phyloP scores from a whole-genome alignment of 1,139 yeast genomes.

The Nakaseomyces sp. region DNA sequence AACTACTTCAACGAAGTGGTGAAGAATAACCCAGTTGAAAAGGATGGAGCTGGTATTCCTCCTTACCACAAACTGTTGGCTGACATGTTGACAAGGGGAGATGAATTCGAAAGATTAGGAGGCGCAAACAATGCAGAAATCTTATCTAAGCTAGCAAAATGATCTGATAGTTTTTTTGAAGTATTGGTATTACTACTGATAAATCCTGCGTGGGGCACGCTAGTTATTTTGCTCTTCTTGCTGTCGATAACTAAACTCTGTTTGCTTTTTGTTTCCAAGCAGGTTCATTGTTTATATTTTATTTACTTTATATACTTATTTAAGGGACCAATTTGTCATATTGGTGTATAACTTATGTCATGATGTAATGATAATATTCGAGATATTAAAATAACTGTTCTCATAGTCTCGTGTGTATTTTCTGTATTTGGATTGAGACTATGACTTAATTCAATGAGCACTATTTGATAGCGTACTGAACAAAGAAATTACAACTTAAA shows the following conservation, averaged over 20 bases:
- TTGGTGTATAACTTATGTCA: not conserved
- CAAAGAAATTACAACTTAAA: too few species aligned
- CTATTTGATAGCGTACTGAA: too few species aligned
- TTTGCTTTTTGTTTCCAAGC: not conserved
- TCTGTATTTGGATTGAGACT: too few species aligned
- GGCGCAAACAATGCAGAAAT: conserved; percentile 39
- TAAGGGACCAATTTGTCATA: not conserved
- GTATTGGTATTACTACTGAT: too few species aligned
- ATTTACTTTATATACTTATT: not conserved
- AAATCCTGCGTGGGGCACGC: too few species aligned
- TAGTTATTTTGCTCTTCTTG: conserved; percentile 1
- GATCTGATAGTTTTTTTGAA: not conserved
- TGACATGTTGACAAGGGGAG: conserved; percentile 45
- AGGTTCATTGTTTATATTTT: not conserved
- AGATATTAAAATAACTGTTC: not conserved
- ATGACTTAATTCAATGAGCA: too few species aligned
- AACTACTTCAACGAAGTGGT: conserved; percentile 51
- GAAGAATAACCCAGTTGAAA: conserved; percentile 37
- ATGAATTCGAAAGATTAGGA: conserved; percentile 41
- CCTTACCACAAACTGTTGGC: conserved; percentile 48
- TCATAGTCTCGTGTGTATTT: too few species aligned
- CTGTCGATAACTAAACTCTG: not conserved
- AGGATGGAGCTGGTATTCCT: conserved; percentile 47
- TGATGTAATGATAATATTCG: conserved; percentile 1
- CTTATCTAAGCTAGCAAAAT: conserved; percentile 33